Conservation (phyloP, 2,329 filamentous ascomycete species). For the Dissoconium aciculare region DNA sequence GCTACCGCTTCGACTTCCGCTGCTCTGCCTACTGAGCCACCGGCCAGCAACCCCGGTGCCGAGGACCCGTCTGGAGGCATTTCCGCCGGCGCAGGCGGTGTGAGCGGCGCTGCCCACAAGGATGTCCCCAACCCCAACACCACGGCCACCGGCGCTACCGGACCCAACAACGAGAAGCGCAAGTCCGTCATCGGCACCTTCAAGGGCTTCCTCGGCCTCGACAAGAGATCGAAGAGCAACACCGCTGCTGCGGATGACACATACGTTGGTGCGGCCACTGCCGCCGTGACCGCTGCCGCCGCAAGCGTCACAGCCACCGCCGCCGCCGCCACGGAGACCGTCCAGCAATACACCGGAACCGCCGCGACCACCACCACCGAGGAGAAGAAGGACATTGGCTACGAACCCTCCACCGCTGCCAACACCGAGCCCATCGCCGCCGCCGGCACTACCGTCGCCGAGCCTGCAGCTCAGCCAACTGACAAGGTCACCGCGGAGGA, state of each 20-base stretch:
- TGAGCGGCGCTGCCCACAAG: slow-evolving; percentile 11
- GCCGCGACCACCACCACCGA: not conserved
- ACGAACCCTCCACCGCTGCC: too few relatives aligned
- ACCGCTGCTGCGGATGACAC: slow-evolving; percentile 1
- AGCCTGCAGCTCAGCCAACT: slow-evolving; percentile 3
- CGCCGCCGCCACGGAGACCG: slow-evolving; percentile 2
- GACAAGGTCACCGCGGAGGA: slow-evolving; percentile 3
- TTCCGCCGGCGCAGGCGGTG: slow-evolving; percentile 10
- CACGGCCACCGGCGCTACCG: slow-evolving; percentile 1
- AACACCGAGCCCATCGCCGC: slow-evolving; percentile 1
- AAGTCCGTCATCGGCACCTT: slow-evolving; percentile 13
- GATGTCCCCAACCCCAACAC: slow-evolving; percentile 4
- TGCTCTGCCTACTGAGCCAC: slow-evolving; percentile 5
- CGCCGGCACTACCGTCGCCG: slow-evolving; percentile 1
- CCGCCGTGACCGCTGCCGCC: slow-evolving; percentile 5
- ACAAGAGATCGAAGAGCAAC: slow-evolving; percentile 4
- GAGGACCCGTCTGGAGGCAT: slow-evolving; percentile 12
- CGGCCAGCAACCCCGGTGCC: slow-evolving; percentile 12
- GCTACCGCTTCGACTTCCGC: slow-evolving; percentile 3
- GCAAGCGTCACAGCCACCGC: slow-evolving; percentile 6
- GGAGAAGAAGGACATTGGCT: slow-evolving; percentile 1
- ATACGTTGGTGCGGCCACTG: slow-evolving; percentile 1
- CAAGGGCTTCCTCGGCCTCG: slow-evolving; percentile 13
- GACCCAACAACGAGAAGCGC: slow-evolving; percentile 5
- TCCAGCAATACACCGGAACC: not conserved